phyloP scores from a whole-genome alignment of 208 protist species.

The Trypanosoma melophagium region DNA sequence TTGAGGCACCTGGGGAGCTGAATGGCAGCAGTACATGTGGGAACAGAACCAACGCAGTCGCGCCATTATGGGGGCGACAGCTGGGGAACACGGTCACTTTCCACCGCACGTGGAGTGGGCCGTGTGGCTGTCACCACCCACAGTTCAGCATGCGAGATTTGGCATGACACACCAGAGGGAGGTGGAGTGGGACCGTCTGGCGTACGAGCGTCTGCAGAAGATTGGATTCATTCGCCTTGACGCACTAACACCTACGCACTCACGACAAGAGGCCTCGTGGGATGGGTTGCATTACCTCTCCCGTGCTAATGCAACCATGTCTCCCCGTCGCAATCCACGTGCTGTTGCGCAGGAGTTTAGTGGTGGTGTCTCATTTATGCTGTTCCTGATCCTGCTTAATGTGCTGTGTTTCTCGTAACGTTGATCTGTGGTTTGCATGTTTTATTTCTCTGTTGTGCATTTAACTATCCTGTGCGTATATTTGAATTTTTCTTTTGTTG shows the following conservation, averaged over 20 bases:
- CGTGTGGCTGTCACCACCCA: conserved; percentile 26
- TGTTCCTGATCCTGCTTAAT: conserved; percentile 13
- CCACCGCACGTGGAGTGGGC: conserved; percentile 19
- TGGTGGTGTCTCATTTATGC: conserved; percentile 10
- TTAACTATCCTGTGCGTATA: no score
- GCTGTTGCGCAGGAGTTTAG: no score
- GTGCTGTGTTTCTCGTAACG: conserved; percentile 14
- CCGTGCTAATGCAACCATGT: no score
- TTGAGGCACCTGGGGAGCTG: not conserved
- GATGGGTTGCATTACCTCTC: conserved; percentile 17
- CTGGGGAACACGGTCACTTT: not conserved
- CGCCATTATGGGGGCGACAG: not conserved
- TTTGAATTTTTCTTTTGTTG: no score
- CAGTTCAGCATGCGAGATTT: conserved; percentile 15
- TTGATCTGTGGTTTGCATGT: not conserved
- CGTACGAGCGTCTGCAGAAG: conserved; percentile 24
- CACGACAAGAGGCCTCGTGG: conserved; percentile 24
- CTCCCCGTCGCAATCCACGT: no score
- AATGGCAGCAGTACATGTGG: conserved; percentile 15
- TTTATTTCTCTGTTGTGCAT: no score
- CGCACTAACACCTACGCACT: conserved; percentile 10
- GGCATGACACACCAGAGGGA: conserved; percentile 21
- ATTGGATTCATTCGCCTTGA: conserved; percentile 25
- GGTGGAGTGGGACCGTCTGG: conserved; percentile 22
- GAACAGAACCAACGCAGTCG: conserved; percentile 13